Conservation (phyloP, 192 early-diverging fungal species). For the Coemansia sp. region DNA sequence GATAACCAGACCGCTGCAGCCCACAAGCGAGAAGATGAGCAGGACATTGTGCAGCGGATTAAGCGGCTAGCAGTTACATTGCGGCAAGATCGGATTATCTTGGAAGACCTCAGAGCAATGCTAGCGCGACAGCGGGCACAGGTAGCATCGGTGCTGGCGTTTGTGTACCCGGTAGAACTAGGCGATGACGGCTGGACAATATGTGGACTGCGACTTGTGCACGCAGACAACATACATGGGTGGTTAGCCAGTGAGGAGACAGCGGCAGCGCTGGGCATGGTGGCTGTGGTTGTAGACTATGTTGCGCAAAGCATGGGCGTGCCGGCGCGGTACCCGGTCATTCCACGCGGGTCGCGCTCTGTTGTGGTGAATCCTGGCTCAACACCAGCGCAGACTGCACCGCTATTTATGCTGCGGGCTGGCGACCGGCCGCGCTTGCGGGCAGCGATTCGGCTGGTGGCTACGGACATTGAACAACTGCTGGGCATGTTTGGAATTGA, state of each 20-base stretch:
- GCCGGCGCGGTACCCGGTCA: conserved; percentile 30
- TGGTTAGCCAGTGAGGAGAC: conserved; percentile 9
- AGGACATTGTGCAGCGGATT: neutral
- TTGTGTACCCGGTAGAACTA: conserved; percentile 22
- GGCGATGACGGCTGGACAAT: conserved; percentile 25
- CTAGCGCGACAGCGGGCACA: conserved; percentile 29
- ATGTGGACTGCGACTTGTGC: conserved; percentile 20
- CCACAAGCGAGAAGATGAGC: neutral
- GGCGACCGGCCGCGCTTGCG: conserved; percentile 9
- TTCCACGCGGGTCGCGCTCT: conserved; percentile 24
- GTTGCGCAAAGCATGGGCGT: conserved; percentile 11
- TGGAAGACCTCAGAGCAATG: conserved; percentile 47
- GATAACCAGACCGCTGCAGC: neutral
- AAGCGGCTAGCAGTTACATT: conserved; percentile 5
- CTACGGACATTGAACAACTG: conserved; percentile 26
- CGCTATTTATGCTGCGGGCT: conserved; percentile 21
- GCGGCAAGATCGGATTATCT: conserved; percentile 43
- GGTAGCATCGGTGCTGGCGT: neutral
- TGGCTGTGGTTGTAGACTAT: conserved; percentile 17
- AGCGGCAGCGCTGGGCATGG: conserved; percentile 33
- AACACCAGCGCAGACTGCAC: conserved; percentile 13
- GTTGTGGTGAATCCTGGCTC: conserved; percentile 14
- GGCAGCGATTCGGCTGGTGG: conserved; percentile 14
- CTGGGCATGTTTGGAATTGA: conserved; percentile 19
- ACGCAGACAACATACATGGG: neutral